Percentiles rank a stretch among this genome's conserved stretches.
Conservation (phyloP, 345 rosid species). For the Cardamine chenopodiifolia region DNA sequence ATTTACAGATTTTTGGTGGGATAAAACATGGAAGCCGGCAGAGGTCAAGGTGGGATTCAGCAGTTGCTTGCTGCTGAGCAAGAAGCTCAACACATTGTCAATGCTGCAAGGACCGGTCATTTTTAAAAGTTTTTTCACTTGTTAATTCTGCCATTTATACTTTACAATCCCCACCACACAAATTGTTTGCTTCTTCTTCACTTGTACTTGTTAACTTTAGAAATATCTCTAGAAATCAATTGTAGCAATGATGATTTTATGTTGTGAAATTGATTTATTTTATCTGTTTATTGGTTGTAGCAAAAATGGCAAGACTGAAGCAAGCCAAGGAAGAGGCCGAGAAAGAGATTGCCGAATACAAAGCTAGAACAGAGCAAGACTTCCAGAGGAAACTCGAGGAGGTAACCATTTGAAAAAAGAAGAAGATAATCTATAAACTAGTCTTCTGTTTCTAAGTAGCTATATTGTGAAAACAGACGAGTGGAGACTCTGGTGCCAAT, state of each 20-base stretch:
- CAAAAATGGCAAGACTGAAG: constrained; percentile 76
- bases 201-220: not conserved
- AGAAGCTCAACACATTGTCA: constrained; percentile 89
- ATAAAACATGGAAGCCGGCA: constrained; percentile 60
- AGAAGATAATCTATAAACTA: not conserved
- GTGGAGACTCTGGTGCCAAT: constrained; percentile 93
- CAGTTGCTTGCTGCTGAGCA: constrained; percentile 90
- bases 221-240: not conserved
- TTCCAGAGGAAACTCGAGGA: constrained; percentile 83
- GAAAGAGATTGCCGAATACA: constrained; percentile 70
- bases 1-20: constrained; percentile 14
- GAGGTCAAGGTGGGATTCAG: constrained; percentile 87
- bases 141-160: not conserved
- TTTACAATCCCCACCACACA: too few species aligned
- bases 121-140: too few species aligned
- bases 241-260: not conserved
- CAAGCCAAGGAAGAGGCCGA: constrained; percentile 99
- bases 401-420: constrained; percentile 43
- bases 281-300: constrained; percentile 41
- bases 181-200: not conserved
- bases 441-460: not conserved
- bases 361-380: constrained; percentile 74
- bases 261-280: too few species aligned
- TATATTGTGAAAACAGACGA: constrained; percentile 61
- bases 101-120: constrained; percentile 65